Evolutionary conservation across 257 asterid genomes (phyloP), one percentile per base, ranked within the genome.

Genomic region (Nicotiana undulata): DNA sequence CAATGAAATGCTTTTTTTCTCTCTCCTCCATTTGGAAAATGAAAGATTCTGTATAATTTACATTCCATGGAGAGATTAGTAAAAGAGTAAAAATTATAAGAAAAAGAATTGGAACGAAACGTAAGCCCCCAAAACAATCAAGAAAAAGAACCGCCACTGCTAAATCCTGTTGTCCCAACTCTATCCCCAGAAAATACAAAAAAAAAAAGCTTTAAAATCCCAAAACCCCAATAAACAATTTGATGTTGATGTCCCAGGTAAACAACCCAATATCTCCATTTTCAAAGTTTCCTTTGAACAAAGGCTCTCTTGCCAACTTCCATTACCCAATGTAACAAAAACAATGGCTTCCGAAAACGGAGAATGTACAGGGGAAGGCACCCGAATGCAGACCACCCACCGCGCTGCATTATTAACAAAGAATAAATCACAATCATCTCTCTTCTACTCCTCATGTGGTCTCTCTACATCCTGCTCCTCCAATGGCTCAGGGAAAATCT

Each of bases 401-500:
- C 83, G 83, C 76, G 60, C 85, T 51, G 51, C 76, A 66, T 86
- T 86, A 85, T 85, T 83, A 77, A 80, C 88, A 86, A 89, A 90
- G 91, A 92, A 92, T 91, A 67, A 75, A 79, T 76, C 80, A 80
- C 72, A 82, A 76, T 81, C 76, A 75, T 79, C 84, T 82, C 67
- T 75, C 24, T 15, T 80, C 87, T 86, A 88, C 81, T 56, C 87
- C 77, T 72, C 91, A 18, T 18, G 53, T 17, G 79, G 87, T 81
- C 93, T 86, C 86, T 84, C 95, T 75, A 51, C 86, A 60, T 85
- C 89, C 10, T 82, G 78, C 65, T 68, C 91, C 1, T 91, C 90
- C 87, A 88, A 13, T 0, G 98, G 98, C 80, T 92, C 97, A 0
- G 97, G 98, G 77, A 93, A 91, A 24, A 93, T 93, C 79, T 95